phyloP scores from a whole-genome alignment of 208 protist genomes.

The Trypanosoma cruzi region DNA sequence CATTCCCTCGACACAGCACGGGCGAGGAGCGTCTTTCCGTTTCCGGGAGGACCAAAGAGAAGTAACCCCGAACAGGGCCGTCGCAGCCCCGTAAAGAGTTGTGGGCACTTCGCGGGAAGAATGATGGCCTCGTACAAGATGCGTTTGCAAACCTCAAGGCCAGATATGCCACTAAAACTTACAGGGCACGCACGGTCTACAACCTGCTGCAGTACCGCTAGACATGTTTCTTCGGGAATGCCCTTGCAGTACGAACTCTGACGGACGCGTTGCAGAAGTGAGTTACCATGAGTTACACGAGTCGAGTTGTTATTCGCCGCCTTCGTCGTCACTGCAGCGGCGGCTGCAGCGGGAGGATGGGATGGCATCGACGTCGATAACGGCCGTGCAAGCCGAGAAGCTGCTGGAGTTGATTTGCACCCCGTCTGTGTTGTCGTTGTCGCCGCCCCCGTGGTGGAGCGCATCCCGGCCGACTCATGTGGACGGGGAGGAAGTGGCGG shows the following conservation, averaged over 20 bases:
- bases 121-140: conserved; percentile 95
- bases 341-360: neutral
- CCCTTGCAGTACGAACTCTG: conserved; percentile 26
- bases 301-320: neutral
- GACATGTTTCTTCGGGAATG: conserved; percentile 25
- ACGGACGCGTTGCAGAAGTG: conserved; percentile 16
- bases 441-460: neutral
- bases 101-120: conserved; percentile 96
- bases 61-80: conserved; percentile 24
- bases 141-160: conserved; percentile 26
- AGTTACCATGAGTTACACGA: neutral
- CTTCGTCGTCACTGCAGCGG: neutral
- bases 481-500: conserved; percentile 5
- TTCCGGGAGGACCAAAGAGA: conserved; percentile 29
- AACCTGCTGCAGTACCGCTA: conserved; percentile 24
- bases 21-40: conserved; percentile 54
- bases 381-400: neutral
- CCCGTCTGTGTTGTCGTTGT: neutral
- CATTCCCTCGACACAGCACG: conserved; percentile 92
- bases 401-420: neutral
- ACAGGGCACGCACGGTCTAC: conserved; percentile 29
- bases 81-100: conserved; percentile 95
- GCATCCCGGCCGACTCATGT: neutral
- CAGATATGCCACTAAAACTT: conserved; percentile 22
- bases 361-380: neutral